Evolutionary conservation across 768 basidiomycete species (phyloP).

Genomic region (Termitomyces bulborhizus): DNA sequence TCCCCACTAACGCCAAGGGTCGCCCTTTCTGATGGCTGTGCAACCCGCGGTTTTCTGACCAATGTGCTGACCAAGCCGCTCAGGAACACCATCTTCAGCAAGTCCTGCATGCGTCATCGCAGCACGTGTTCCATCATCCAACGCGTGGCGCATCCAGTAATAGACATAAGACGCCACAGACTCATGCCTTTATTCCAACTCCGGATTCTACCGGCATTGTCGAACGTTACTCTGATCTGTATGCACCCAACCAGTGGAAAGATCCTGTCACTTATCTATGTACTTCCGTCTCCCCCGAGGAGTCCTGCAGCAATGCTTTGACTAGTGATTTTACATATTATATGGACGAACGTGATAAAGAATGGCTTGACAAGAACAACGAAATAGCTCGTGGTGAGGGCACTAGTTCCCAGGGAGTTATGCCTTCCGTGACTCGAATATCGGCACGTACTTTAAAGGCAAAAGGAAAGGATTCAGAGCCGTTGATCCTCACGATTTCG

Average conservation of each 20-base stretch:
- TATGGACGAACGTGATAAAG: conserved; percentile 94
- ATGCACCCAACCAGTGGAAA: conserved; percentile 64
- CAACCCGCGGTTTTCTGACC: conserved; percentile 44
- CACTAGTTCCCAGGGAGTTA: background rate
- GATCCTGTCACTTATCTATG: conserved; percentile 75
- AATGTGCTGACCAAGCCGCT: conserved; percentile 31
- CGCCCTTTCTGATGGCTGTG: conserved; percentile 38
- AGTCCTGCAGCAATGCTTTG: conserved; percentile 53
- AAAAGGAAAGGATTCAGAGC: conserved; percentile 79
- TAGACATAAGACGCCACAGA: conserved; percentile 10
- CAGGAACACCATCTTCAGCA: conserved; percentile 52
- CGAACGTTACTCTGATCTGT: conserved; percentile 71
- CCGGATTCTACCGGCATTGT: conserved; percentile 83
- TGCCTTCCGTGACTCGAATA: background rate
- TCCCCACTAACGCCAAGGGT: conserved; percentile 30
- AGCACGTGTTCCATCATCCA: conserved; percentile 16
- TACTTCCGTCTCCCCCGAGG: conserved; percentile 83
- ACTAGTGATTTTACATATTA: conserved; percentile 78
- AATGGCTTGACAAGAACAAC: conserved; percentile 92
- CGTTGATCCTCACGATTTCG: conserved; percentile 54
- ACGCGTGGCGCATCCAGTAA: background rate
- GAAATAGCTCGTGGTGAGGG: conserved; percentile 58
- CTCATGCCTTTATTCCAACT: conserved; percentile 80
- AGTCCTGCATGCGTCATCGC: conserved; percentile 33
- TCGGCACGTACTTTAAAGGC: conserved; percentile 36